Conservation (phyloP, 1,284 basidiomycete genomes). For the Rhodotorula glutinis region DNA sequence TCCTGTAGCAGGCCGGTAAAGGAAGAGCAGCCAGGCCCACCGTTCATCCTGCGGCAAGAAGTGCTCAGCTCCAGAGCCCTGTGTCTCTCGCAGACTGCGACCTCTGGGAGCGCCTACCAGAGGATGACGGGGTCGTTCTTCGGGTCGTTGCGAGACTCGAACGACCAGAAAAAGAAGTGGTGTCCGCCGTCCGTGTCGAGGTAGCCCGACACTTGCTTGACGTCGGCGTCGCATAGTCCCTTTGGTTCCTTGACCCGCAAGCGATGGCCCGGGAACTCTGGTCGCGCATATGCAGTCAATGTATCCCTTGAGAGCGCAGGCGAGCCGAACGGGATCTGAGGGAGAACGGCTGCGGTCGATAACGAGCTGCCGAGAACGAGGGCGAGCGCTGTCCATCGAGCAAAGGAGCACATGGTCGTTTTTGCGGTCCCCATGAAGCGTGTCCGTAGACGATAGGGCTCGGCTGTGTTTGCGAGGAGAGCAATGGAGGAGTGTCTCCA, state of each 20-base stretch:
- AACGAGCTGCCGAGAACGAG: not conserved
- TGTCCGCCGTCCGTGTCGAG: conserved; percentile 25
- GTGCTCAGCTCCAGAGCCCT: not conserved
- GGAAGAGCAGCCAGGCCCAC: conserved; percentile 49
- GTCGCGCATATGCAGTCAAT: not conserved
- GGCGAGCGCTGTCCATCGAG: not conserved
- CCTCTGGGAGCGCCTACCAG: conserved; percentile 37
- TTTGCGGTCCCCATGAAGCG: no score
- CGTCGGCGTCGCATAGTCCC: conserved; percentile 46
- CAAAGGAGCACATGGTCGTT: no score
- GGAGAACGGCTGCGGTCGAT: not conserved
- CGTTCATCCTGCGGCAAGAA: conserved; percentile 14
- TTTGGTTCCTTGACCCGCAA: conserved; percentile 30
- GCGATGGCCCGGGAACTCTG: conserved; percentile 17
- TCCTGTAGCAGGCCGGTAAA: conserved; percentile 55
- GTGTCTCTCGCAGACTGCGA: no score
- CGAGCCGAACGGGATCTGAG: not conserved
- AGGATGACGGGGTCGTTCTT: conserved; percentile 49
- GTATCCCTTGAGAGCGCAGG: no score
- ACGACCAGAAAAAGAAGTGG: conserved; percentile 48
- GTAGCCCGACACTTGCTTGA: conserved; percentile 43
- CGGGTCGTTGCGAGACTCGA: conserved; percentile 49
- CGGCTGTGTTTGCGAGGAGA: no score
- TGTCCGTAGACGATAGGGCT: no score
- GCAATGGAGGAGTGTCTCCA: no score